These are phyloP conservation scores for Phytophthora capsici DNA, from an alignment of 352 stramenopile genomes.

Conservation along the genomic window DNA sequence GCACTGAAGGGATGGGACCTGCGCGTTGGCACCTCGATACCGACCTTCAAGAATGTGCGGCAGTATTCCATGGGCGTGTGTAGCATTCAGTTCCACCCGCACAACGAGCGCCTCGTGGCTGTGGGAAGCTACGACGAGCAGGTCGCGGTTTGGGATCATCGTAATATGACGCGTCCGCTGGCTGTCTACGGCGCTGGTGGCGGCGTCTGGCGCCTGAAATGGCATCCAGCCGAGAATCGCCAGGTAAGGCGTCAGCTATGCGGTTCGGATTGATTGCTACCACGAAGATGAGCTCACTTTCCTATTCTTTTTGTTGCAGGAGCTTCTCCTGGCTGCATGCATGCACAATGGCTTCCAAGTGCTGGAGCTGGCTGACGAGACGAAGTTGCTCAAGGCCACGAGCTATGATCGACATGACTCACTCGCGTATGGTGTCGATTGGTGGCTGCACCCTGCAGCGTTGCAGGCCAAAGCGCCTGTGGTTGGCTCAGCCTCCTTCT, in stretches of 20 bases:
- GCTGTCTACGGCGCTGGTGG: constrained; percentile 57
- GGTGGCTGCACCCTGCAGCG: constrained; percentile 60
- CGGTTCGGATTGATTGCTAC: background rate
- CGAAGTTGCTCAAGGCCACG: constrained; percentile 26
- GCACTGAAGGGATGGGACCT: constrained; percentile 83
- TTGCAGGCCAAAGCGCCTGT: constrained; percentile 49
- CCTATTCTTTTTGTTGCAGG: constrained; percentile 37
- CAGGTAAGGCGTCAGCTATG: constrained; percentile 45
- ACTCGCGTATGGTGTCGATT: constrained; percentile 88
- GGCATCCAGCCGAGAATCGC: constrained; percentile 55
- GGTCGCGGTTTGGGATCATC: constrained; percentile 79
- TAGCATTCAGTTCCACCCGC: constrained; percentile 85
- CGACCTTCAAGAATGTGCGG: constrained; percentile 65
- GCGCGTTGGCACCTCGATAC: constrained; percentile 32
- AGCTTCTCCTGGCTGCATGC: constrained; percentile 77
- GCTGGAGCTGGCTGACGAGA: constrained; percentile 32
- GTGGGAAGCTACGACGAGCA: constrained; percentile 89
- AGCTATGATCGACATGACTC: constrained; percentile 73
- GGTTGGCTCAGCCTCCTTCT: constrained; percentile 83
- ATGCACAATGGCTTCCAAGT: constrained; percentile 91
- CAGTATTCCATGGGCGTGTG: constrained; percentile 86
- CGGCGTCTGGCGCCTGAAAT: constrained; percentile 87
- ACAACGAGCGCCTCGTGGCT: constrained; percentile 65
- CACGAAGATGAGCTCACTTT: constrained; percentile 3
- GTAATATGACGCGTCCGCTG: constrained; percentile 64